Base-by-base conservation (phyloP, 2,329 filamentous ascomycete genomes). In the Grosmannia huntii region DNA sequence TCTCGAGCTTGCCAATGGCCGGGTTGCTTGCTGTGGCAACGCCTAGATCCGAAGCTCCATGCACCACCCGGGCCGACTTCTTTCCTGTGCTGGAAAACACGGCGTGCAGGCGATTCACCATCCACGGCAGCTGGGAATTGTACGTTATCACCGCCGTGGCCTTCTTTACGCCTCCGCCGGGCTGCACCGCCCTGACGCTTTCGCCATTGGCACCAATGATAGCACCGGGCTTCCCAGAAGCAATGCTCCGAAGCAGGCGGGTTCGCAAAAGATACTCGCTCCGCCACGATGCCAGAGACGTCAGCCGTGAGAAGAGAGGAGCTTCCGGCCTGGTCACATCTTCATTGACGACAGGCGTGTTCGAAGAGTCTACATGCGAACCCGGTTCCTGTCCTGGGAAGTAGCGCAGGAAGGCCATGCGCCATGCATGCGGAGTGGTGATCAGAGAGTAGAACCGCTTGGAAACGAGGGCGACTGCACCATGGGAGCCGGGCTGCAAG, bases 191-290 rank as follows among this genome's bases (percentile, higher is more conserved):
- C 76, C 72, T 56, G 55, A 53, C 75, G 71, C 33, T 77, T 21
- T 38, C 51, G n/a, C 51, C 51, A 21, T 36, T 21, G 33, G 11
- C 36, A 21, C 19, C 36, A 5, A 25, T 16, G 5, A 19, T 68
- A 11, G 76, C 74, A 44, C 79, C 73, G 60, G 92, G 90, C 68
- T 91, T 95, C 55, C 92, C 94, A 60, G 89, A 84, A 53, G 80
- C 81, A 59, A 97, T 76, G 61, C 89, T 94, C 51, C 90, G 83
- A 56, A 97, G 74, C 56, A 97, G 79, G 53, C 89, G 82, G 2
- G 90, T 96, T 53, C 94, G 82, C 59, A 96, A 74, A 53, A 97
- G 86, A 67, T 97, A 99, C 70, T 99, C 94, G 71, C 89, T 96
- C 64, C 92, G 83, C 92, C 94, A 97, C 10, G 91, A 94, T n/a